Base-by-base conservation (phyloP, 345 rosid genomes). In the Camelina hispida region DNA sequence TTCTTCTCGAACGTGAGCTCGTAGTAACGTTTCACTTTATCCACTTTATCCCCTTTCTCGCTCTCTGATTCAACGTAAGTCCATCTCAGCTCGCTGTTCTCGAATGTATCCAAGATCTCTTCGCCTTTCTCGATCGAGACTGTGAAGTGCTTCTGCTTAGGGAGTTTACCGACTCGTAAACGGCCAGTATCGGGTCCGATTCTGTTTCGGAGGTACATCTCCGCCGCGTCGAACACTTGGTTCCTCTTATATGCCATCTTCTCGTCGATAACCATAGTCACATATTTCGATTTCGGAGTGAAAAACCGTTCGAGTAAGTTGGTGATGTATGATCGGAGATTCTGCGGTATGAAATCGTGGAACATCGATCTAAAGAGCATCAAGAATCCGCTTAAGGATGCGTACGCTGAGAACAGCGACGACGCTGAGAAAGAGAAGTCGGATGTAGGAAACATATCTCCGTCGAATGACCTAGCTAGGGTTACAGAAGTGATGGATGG, bases 161-260 rank as follows among this genome's bases (percentile, higher is more conserved):
- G 73, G 15, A 65, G 60, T 37, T 85, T 87, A 37, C 86, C 80
- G 18, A 87, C 75, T 38, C 67, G 81, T 25, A 87, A 65, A 0
- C 85, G 73, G 40, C 40, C 81, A 2, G 81, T 75, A 1, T 78
- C 66, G 0, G 89, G 85, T 13, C 80, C 78, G 48, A 85, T 81
- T 42, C 82, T 85, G 83, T 80, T 68, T 1, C 77, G 77, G 55
- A 85, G 84, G 20, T 85, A 87, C 38, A 76, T 38, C 73, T 82
- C 87, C 15, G 85, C 82, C 6, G 89, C 87, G 20, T 73, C 82
- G 61, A 62, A 84, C 12, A 84, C 79, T 47, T 84, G 79, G 48
- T 87, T 85, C 22, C 70, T 28, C 13, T 78, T 38, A 0, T 57
- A 16, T 8, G 84, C 84, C 32, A 48, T 62, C 44, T 3, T 2